Evolutionary conservation across 352 stramenopile species (phyloP), one percentile per base, ranked within the genome.

Genomic region (Phytophthora podocarpi): DNA sequence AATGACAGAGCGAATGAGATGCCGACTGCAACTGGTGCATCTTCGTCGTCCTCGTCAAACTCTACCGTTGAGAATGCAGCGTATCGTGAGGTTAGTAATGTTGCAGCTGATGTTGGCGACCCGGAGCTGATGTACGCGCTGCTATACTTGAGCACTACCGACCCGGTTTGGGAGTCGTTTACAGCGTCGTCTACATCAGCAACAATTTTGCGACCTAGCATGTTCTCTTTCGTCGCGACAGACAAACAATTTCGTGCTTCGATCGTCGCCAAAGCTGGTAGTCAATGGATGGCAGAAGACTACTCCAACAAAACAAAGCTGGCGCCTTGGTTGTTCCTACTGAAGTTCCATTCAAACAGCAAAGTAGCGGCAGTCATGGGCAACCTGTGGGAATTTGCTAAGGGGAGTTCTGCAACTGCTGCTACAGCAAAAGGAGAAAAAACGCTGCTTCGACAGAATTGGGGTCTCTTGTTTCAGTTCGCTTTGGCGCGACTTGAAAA

Each of bases 1-100:
- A 57, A 43, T 48, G 50, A 43, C 10, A 51, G 42, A 49, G 28
- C 27, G 16, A 59, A 27, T 24, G 52, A 42, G 4, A 0, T 20
- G 30, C 8, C 52, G 9, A 36, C 21, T 31, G 4, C 67, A 9
- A 31, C 64, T 23, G 31, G 34, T 57, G 26, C 54, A n/a, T 8
- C 45, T 36, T 51, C 59, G 11, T 53, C 67, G 9, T 48, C 54
- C 5, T 40, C 35, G 18, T 57, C 64, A 26, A 49, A 31, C 9
- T 58, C 48, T 32, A 79, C 64, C 0, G 74, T 95, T 16, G 81
- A 91, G 45, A 95, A 95, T 52, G 81, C 79, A 20, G 85, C 83
- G 2, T 95, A 95, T 54, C 82, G 85, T 20, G 85, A 95, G 70
- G 83, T 95, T 9, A 93, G 85, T 68, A 91, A 91, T 43, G 72